phyloP scores from a whole-genome alignment of 202 grass and related monocot species.

The Zizania palustris region DNA sequence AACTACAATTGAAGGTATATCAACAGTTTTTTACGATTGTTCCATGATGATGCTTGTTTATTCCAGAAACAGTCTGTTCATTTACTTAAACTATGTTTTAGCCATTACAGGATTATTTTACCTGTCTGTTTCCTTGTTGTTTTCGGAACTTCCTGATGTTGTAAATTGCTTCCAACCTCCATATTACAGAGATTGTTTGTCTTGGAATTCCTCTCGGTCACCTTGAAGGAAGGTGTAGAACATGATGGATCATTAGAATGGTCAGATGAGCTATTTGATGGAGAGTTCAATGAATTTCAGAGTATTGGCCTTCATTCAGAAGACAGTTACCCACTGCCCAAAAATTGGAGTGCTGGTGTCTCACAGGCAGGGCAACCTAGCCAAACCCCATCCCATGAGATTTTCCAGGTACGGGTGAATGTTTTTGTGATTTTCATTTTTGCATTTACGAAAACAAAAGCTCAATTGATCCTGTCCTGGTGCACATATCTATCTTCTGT shows the following conservation, averaged over 20 bases:
- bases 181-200: constrained; percentile 65
- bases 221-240: constrained; percentile 49
- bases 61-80: not conserved
- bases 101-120: constrained; percentile 3
- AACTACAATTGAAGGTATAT: constrained; percentile 85
- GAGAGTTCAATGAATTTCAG: constrained; percentile 65
- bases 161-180: constrained; percentile 39
- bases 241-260: constrained; percentile 43
- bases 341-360: constrained; percentile 47
- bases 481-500: constrained; percentile 29
- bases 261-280: constrained; percentile 65
- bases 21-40: not conserved
- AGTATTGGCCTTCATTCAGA: constrained; percentile 57
- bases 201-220: constrained; percentile 59
- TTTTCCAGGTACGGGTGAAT: constrained; percentile 63
- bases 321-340: constrained; percentile 44
- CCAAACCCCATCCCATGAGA: constrained; percentile 45
- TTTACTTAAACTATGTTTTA: constrained; percentile 34
- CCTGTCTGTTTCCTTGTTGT: not conserved
- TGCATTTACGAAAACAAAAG: not conserved
- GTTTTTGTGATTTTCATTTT: constrained; percentile 1
- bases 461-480: constrained; percentile 8
- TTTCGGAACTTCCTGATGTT: not conserved
- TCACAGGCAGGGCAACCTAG: constrained; percentile 29
- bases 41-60: constrained; percentile 22